These are phyloP conservation scores for Petasospora fabianii DNA, from an alignment of 1,139 yeast genomes.

Conservation along the genomic window DNA sequence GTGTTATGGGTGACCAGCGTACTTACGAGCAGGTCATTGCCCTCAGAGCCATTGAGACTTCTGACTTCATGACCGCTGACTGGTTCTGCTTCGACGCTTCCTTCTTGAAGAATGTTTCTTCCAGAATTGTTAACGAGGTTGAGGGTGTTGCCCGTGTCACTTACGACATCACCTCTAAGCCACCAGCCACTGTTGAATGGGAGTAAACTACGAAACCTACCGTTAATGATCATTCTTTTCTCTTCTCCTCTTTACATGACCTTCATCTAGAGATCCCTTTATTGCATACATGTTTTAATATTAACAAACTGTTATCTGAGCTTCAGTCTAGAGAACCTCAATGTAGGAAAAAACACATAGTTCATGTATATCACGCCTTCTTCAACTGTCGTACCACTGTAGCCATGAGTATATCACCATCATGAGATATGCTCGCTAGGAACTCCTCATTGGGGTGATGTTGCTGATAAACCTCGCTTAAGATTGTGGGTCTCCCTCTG, in stretches of 20 bases:
- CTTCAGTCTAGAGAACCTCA: no score
- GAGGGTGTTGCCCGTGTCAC: conserved; percentile 99
- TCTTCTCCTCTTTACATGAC: not conserved
- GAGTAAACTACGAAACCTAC: conserved; percentile 46
- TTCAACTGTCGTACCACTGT: conserved; percentile 43
- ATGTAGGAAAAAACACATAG: no score
- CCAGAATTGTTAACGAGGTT: conserved; percentile 97
- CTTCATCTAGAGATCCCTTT: not conserved
- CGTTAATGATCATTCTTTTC: not conserved
- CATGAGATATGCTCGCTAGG: conserved; percentile 60
- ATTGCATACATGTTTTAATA: conserved; percentile 1
- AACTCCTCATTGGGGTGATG: conserved; percentile 42
- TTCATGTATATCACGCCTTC: not conserved
- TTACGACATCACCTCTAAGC: conserved; percentile 96
- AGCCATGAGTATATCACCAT: conserved; percentile 51
- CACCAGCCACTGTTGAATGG: conserved; percentile 99
- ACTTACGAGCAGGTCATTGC: conserved; percentile 99
- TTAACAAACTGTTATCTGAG: no score
- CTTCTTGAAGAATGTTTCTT: conserved; percentile 88
- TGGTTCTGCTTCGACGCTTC: conserved; percentile 94
- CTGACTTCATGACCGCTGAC: conserved; percentile 99
- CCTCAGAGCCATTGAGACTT: conserved; percentile 94
- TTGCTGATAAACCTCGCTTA: conserved; percentile 34
- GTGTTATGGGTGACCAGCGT: conserved; percentile 99
- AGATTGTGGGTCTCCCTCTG: conserved; percentile 38